Evolutionary conservation across 352 stramenopile genomes (phyloP).

Genomic region (Globisporangium spinosum): DNA sequence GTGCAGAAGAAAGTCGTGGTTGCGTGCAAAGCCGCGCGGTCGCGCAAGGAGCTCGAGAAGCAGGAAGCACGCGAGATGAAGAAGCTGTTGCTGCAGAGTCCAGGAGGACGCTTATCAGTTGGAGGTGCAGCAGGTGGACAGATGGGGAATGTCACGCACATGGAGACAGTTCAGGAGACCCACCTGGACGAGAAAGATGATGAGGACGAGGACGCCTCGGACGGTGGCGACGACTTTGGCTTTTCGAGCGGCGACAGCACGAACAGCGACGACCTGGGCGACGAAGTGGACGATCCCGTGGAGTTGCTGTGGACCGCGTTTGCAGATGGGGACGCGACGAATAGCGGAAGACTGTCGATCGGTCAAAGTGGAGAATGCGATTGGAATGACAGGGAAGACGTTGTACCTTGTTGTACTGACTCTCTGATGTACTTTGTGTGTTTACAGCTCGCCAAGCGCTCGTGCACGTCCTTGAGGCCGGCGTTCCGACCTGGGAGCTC

Average conservation of each 20-base stretch:
- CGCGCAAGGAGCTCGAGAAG: constrained; percentile 55
- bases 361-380: constrained; percentile 41
- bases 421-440: neutral
- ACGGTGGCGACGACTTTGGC: constrained; percentile 40
- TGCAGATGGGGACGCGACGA: constrained; percentile 36
- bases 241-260: constrained; percentile 45
- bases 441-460: constrained; percentile 51
- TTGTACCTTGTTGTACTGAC: too few species aligned
- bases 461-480: constrained; percentile 56
- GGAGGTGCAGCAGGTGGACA: constrained; percentile 10
- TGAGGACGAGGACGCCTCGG: constrained; percentile 24
- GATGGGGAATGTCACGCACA: constrained; percentile 23
- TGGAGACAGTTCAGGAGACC: constrained; percentile 66
- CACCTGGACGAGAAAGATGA: constrained; percentile 24
- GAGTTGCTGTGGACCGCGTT: constrained; percentile 69
- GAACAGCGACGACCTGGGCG: constrained; percentile 28
- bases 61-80: constrained; percentile 48
- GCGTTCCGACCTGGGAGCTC: constrained; percentile 43
- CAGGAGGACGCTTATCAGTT: constrained; percentile 8
- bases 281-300: constrained; percentile 57
- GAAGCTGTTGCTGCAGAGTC: constrained; percentile 9
- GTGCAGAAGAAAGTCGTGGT: constrained; percentile 71
- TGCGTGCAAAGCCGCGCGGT: constrained; percentile 59
- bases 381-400: neutral
- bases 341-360: constrained; percentile 39